A percentile compares a stretch with the other conserved stretches of the same genome.
Conservation (phyloP, 805 yeast species). For the Teunomyces aglyptinius region DNA sequence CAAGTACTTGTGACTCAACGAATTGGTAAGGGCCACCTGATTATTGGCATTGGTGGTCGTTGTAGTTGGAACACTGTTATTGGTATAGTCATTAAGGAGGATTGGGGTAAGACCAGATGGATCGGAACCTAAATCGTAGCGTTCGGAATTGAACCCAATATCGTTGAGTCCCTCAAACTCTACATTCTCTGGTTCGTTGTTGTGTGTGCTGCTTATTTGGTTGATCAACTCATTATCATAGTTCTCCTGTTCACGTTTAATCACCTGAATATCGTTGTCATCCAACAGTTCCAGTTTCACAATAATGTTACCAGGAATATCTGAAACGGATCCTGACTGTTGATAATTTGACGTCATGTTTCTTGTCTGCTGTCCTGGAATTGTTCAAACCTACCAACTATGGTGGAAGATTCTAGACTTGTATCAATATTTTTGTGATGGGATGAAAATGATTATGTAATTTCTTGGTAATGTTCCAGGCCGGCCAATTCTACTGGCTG, state of each 20-base stretch:
- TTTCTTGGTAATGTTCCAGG: not conserved
- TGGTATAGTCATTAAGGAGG: constrained; percentile 1
- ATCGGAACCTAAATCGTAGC: not conserved
- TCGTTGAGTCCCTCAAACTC: not conserved
- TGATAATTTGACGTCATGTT: constrained; percentile 2
- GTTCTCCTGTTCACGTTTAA: constrained; percentile 15
- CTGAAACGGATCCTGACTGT: not conserved
- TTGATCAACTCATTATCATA: constrained; percentile 8
- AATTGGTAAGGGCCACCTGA: constrained; percentile 3
- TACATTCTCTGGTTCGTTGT: not conserved
- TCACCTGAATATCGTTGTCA: constrained; percentile 23
- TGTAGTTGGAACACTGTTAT: not conserved
- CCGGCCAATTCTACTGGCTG: too few relatives aligned
- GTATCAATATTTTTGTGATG: constrained; percentile 1
- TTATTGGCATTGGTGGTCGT: constrained; percentile 5
- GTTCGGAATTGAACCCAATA: not conserved
- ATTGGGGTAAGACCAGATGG: constrained; percentile 4
- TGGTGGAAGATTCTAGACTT: constrained; percentile 3
- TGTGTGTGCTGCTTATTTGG: not conserved
- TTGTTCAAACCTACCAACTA: not conserved
- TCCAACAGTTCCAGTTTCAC: not conserved
- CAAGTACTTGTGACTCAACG: constrained; percentile 10
- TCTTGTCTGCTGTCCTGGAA: not conserved
- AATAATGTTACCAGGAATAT: not conserved
- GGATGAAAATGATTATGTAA: not conserved